Base-by-base conservation (phyloP, 805 yeast species). In the Peterozyma xylosa region DNA sequence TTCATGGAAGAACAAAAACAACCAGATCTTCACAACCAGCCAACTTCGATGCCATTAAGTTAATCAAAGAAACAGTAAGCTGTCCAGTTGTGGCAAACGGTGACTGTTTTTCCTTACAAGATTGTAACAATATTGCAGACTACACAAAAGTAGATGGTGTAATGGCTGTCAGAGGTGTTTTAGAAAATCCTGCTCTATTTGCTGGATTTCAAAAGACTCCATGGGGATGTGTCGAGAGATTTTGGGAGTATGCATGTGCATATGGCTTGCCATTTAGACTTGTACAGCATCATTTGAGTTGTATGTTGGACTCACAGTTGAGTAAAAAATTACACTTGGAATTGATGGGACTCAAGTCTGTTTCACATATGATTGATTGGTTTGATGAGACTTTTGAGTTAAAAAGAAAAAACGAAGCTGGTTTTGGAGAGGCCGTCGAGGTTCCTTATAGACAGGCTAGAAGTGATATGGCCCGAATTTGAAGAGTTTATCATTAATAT, bases 41-140 rank as follows among this genome's bases (percentile, higher is more conserved):
- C 2, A 76, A 90, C 59, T 73, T 82, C 37, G 93, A 85, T 21
- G 96, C 95, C 13, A 90, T 93, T 35, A 78, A 74, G 53, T 60
- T 64, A 9, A 72, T 93, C 13, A 77, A 79, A 47, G 73, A 73
- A 16, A 62, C 68, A n/a, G 76, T 75, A 3, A 56, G 52, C 3
- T 78, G 83, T 0, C 98, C 97, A 0, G 89, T 93, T 1, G 83
- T 93, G n/a, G 96, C 98, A 2, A 93, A 93, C 56, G 99, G 99
- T n/a, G 98, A 93, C 62, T 90, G 96, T 55, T 84, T 84, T 55
- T 57, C 74, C 0, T 63, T 79, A 18, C 65, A 69, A 14, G 96
- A 88, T 57, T 82, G 85, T n/a, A 54, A 66, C 37, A 56, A 59
- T 15, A 90, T 91, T 27, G 76, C 78, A 0, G 64, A 73, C 11